These are phyloP conservation scores for Yueomyces sp. DNA, from an alignment of 1,139 yeast genomes.

Conservation along the genomic window DNA sequence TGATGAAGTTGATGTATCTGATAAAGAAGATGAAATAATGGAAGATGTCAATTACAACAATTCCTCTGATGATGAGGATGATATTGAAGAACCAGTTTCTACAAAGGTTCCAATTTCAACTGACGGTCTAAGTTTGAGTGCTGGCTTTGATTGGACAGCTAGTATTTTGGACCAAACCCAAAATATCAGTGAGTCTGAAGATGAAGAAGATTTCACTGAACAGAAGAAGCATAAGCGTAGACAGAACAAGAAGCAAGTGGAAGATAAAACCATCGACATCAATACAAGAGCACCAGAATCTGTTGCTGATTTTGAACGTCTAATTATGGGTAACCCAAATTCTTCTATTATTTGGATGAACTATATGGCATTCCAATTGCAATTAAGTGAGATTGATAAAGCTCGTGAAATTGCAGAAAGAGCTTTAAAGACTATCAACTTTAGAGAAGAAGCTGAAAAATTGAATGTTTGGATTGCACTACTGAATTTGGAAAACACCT, in stretches of 20 bases:
- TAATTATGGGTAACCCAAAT: conserved; percentile 83
- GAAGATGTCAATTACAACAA: conserved; percentile 14
- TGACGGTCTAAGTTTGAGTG: conserved; percentile 58
- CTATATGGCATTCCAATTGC: conserved; percentile 95
- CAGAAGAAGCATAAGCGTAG: conserved; percentile 29
- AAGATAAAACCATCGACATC: conserved; percentile 78
- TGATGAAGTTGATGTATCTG: conserved; percentile 22
- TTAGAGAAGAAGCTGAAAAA: conserved; percentile 88
- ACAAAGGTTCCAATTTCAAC: conserved; percentile 15
- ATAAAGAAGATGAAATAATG: conserved; percentile 18
- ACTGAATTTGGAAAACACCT: conserved; percentile 84
- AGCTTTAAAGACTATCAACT: conserved; percentile 80
- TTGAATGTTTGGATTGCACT: conserved; percentile 93
- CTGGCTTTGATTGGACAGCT: conserved; percentile 90
- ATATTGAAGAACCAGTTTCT: conserved; percentile 7
- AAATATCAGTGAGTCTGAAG: conserved; percentile 39
- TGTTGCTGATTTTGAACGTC: conserved; percentile 78
- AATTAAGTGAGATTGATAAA: conserved; percentile 83
- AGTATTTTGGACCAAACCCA: conserved; percentile 71
- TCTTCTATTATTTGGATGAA: conserved; percentile 95
- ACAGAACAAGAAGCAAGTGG: conserved; percentile 39
- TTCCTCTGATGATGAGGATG: conserved; percentile 13
- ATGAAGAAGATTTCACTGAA: conserved; percentile 40
- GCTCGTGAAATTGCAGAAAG: conserved; percentile 90
- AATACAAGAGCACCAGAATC: conserved; percentile 85